These are phyloP conservation scores for Chondrostereum purpureum DNA, from an alignment of 1,284 basidiomycete genomes.

Conservation along the genomic window DNA sequence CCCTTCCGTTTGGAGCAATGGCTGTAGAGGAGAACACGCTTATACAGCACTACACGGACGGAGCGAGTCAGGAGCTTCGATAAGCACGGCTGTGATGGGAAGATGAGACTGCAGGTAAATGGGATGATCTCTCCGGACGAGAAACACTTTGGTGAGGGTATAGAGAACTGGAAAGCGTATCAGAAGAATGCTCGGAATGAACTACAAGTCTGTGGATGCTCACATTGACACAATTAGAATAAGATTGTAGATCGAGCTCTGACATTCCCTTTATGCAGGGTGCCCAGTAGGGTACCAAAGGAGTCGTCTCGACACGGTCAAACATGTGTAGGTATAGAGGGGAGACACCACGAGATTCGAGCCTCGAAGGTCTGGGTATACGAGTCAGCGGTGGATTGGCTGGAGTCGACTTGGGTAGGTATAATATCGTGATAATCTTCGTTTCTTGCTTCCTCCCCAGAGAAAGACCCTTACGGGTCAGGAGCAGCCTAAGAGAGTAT, in stretches of 20 bases:
- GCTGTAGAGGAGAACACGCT: conserved; percentile 23
- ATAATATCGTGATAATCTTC: conserved; percentile 26
- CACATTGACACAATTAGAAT: conserved; percentile 15
- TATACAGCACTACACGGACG: conserved; percentile 31
- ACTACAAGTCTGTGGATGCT: conserved; percentile 4
- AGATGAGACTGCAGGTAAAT: conserved; percentile 29
- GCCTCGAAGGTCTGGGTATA: conserved; percentile 18
- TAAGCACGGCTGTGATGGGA: conserved; percentile 28
- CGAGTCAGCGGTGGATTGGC: conserved; percentile 22
- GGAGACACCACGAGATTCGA: conserved; percentile 7
- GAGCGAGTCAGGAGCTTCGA: conserved; percentile 27
- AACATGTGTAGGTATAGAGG: conserved; percentile 14
- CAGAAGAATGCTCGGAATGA: conserved; percentile 4
- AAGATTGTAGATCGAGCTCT: conserved; percentile 9
- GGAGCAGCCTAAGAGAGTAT: conserved; percentile 33
- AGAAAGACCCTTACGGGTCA: conserved; percentile 29
- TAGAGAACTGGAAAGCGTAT: conserved; percentile 25
- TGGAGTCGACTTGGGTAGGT: conserved; percentile 35
- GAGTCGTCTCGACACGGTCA: conserved; percentile 23
- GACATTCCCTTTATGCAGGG: conserved; percentile 9
- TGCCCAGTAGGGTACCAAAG: conserved; percentile 22
- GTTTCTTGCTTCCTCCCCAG: conserved; percentile 30
- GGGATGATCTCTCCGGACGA: conserved; percentile 36
- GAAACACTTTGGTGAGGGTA: conserved; percentile 30
- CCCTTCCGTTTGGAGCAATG: conserved; percentile 12